Base-by-base conservation (phyloP, 1,139 yeast species). In the Yamadazyma diospyri region DNA sequence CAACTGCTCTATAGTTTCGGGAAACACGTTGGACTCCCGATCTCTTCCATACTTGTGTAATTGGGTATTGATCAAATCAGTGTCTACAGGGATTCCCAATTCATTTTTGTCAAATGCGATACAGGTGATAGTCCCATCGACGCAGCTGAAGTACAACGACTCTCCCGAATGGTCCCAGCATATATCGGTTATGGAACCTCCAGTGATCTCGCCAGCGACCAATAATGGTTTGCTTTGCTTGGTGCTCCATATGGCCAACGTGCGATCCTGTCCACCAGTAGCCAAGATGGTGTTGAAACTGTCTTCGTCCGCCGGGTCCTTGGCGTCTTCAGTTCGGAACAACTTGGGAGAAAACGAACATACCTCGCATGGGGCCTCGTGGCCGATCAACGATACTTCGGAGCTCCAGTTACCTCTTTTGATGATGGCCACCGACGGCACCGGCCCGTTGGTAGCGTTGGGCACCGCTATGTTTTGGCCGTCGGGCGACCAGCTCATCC, bases 401-500 rank as follows among this genome's bases (percentile, higher is more conserved):
- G 88, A 72, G 30, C 82, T 89, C 99, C 99, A 94, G 33, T 74
- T 81, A 17, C 97, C 98, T 59, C 98, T 71, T 45, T 84, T 83
- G 18, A 92, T 79, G 22, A 92, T 77, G 0, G 89, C 92, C 5
- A 88, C 92, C 0, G 96, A 81, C 1, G 95, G 78, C 1, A 92
- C 94, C 0, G 97, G 97, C 0, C 97, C 97, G 56, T 94, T 92
- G 7, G 95, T 87, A 2, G 98, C 97, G 57, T 92, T 94, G 0
- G 98, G 95, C 0, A 86, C 95, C 0, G 97, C 97, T 33, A 92
- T 84, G 50, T 85, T 92, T 53, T 86, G 94, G 1, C 98, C 98
- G 58, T 92, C 97, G 0, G 98, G 98, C 0, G 97, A 86, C 99
- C 99, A 92, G 16, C 95, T 84, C 60, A 85, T 74, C 45, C 97